phyloP scores from a whole-genome alignment of 2,329 filamentous ascomycete species.

The Epichloe glyceriae region DNA sequence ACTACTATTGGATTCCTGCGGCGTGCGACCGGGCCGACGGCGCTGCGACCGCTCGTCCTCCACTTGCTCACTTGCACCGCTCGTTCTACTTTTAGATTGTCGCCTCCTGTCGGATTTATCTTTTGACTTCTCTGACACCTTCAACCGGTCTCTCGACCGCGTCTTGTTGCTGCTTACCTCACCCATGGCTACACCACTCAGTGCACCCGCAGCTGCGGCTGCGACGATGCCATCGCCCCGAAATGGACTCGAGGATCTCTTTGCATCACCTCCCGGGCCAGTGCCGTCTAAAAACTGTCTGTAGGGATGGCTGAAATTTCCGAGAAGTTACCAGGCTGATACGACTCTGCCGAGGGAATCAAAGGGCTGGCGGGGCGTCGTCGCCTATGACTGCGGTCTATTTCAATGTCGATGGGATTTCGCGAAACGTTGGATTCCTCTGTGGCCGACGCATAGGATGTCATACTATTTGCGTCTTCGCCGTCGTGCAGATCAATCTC shows the following conservation, averaged over 20 bases:
- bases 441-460: conserved; percentile 64
- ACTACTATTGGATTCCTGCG: conserved; percentile 39
- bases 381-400: conserved; percentile 48
- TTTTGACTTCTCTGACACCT: conserved; percentile 27
- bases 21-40: conserved; percentile 37
- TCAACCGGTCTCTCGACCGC: conserved; percentile 30
- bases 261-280: conserved; percentile 28
- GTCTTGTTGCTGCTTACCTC: conserved; percentile 32
- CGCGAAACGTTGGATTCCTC: conserved; percentile 67
- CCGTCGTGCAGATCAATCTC: conserved; percentile 32
- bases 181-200: conserved; percentile 27
- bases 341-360: conserved; percentile 46
- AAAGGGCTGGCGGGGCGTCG: conserved; percentile 56
- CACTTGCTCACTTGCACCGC: conserved; percentile 33
- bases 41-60: conserved; percentile 34
- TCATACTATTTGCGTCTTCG: conserved; percentile 54
- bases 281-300: conserved; percentile 51
- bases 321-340: conserved; percentile 55
- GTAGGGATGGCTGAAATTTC: conserved; percentile 70
- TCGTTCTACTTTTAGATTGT: conserved; percentile 34
- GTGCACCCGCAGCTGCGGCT: conserved; percentile 20
- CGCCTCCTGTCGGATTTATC: conserved; percentile 38
- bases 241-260: conserved; percentile 29
- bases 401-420: conserved; percentile 80
- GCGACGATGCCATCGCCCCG: conserved; percentile 25